A percentile compares a stretch with the other conserved stretches of the same genome.
These are phyloP conservation scores for Collybia sordida DNA, from an alignment of 768 basidiomycete genomes.

Conservation along the genomic window DNA sequence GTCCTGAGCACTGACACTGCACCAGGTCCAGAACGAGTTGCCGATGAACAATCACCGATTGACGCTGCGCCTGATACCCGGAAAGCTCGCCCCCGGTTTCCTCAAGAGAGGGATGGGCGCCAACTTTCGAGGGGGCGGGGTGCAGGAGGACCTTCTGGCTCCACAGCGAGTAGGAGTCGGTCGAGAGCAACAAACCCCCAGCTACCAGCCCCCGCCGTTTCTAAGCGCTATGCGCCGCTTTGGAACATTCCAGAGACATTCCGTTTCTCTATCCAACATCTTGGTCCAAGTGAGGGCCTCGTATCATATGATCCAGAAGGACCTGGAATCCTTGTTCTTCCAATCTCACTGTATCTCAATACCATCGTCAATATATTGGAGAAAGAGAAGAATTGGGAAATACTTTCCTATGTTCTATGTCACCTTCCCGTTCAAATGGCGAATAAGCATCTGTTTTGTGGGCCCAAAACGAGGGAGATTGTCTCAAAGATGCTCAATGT, in stretches of 20 bases:
- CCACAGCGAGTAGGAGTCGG: conserved; percentile 57
- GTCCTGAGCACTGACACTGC: conserved; percentile 19
- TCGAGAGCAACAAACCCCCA: conserved; percentile 47
- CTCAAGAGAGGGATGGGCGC: conserved; percentile 53
- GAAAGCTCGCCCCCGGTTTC: conserved; percentile 44
- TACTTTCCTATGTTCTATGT: conserved; percentile 88
- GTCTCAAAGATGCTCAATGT: conserved; percentile 62
- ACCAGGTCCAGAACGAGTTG: conserved; percentile 6
- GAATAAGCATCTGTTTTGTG: conserved; percentile 97
- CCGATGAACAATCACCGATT: conserved; percentile 12
- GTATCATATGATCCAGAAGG: conserved; percentile 60
- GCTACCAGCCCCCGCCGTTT: conserved; percentile 22
- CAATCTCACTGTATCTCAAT: conserved; percentile 71
- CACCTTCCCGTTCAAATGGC: conserved; percentile 88
- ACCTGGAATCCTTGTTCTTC: conserved; percentile 53
- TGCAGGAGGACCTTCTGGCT: conserved; percentile 37
- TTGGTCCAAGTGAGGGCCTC: conserved; percentile 67
- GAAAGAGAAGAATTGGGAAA: conserved; percentile 85
- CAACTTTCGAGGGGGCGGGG: conserved; percentile 52
- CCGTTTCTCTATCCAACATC: conserved; percentile 53
- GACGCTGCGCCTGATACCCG: conserved; percentile 30
- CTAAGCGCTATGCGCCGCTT: conserved; percentile 44
- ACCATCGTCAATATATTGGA: conserved; percentile 66
- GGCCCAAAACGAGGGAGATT: conserved; percentile 68
- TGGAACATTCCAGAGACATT: conserved; percentile 73